Evolutionary conservation across 768 basidiomycete genomes (phyloP).

Genomic region (Strobilomyces echinocephalus): DNA sequence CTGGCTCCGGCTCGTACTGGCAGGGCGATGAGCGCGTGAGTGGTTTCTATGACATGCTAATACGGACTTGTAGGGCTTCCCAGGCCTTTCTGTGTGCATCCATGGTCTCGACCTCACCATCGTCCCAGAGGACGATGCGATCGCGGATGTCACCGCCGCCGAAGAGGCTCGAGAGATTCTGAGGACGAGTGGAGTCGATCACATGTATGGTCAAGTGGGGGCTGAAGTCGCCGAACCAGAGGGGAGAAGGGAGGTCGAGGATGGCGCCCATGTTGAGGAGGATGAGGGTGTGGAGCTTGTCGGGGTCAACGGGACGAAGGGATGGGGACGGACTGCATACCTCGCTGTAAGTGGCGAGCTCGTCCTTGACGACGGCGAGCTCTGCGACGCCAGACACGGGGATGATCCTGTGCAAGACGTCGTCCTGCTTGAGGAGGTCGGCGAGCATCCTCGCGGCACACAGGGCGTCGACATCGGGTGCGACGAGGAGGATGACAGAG

Average conservation of each 20-base stretch:
- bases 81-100: conserved; percentile 73
- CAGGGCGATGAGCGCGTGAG: conserved; percentile 7
- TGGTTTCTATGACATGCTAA: not conserved
- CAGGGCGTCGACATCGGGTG: conserved; percentile 88
- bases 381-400: conserved; percentile 86
- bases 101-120: conserved; percentile 71
- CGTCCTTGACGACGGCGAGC: conserved; percentile 59
- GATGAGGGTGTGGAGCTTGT: conserved; percentile 81
- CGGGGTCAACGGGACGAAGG: conserved; percentile 1
- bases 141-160: conserved; percentile 61
- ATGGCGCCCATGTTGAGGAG: conserved; percentile 90
- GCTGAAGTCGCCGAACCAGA: conserved; percentile 74
- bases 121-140: conserved; percentile 88
- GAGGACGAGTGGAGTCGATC: conserved; percentile 90
- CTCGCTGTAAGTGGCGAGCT: conserved; percentile 63
- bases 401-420: conserved; percentile 83
- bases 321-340: conserved; percentile 35
- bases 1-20: conserved; percentile 76
- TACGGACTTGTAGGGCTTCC: conserved; percentile 73
- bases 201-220: conserved; percentile 73
- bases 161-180: conserved; percentile 85
- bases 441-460: conserved; percentile 90
- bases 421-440: conserved; percentile 87
- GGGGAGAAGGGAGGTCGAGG: conserved; percentile 68
- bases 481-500: conserved; percentile 79